phyloP scores from a whole-genome alignment of 805 yeast genomes.

The Candida endomychidarum region DNA sequence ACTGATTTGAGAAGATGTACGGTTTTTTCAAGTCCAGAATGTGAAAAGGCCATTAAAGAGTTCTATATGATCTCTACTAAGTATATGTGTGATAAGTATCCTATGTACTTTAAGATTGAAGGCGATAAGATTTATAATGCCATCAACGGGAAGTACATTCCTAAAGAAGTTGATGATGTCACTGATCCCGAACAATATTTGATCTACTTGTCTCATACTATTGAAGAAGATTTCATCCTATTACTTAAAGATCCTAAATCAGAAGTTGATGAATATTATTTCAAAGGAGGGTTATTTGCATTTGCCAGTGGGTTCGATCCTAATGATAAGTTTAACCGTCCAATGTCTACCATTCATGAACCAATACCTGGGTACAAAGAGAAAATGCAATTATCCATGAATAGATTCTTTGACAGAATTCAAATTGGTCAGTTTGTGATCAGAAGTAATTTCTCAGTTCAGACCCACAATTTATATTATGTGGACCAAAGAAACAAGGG shows the following conservation, averaged over 20 bases:
- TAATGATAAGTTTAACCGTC: constrained; percentile 34
- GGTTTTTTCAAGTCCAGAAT: constrained; percentile 33
- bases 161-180: constrained; percentile 4
- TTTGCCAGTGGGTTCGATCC: constrained; percentile 49
- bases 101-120: constrained; percentile 30
- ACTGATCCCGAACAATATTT: constrained; percentile 19
- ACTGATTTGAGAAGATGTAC: constrained; percentile 30
- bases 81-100: constrained; percentile 39
- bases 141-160: constrained; percentile 25
- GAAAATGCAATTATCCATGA: constrained; percentile 41
- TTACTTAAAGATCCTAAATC: constrained; percentile 36
- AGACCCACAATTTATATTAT: constrained; percentile 34
- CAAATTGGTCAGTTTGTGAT: constrained; percentile 39
- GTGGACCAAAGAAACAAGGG: constrained; percentile 44
- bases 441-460: constrained; percentile 42
- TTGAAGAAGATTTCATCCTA: constrained; percentile 44
- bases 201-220: constrained; percentile 26
- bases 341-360: constrained; percentile 37
- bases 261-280: constrained; percentile 38
- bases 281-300: constrained; percentile 45
- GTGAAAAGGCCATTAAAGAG: constrained; percentile 34
- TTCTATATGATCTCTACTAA: constrained; percentile 31
- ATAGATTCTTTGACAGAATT: constrained; percentile 37
- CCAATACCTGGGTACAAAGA: constrained; percentile 44
- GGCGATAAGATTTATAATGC: constrained; percentile 23